Evolutionary conservation across 768 basidiomycete species (phyloP).

Genomic region (Amylocystis lapponica): DNA sequence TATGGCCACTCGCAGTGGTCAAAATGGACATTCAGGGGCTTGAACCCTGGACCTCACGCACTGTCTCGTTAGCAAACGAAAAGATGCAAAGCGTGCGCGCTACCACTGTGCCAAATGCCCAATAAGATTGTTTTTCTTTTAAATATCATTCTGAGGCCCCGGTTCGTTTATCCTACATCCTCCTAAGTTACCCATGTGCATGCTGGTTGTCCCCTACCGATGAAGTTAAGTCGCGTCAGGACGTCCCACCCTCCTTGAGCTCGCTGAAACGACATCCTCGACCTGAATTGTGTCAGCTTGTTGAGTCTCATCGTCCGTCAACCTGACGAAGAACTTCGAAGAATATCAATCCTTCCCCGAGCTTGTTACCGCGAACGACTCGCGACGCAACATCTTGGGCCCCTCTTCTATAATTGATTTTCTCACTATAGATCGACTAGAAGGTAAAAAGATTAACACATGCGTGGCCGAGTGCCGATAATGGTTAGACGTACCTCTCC

Average conservation of each 20-base stretch:
- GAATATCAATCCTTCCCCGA: conserved; percentile 44
- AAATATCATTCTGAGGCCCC: too few relatives aligned
- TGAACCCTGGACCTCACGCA: conserved; percentile 1
- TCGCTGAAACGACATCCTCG: too few relatives aligned
- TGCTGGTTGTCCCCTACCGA: too few relatives aligned
- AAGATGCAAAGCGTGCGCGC: neutral
- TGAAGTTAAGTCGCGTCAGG: too few relatives aligned
- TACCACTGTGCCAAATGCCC: conserved; percentile 1
- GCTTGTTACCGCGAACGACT: conserved; percentile 48
- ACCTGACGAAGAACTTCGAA: conserved; percentile 46
- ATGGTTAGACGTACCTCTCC: conserved; percentile 51
- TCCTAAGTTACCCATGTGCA: too few relatives aligned
- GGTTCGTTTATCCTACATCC: too few relatives aligned
- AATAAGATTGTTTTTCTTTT: too few relatives aligned
- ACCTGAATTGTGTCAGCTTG: too few relatives aligned
- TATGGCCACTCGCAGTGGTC: too few relatives aligned
- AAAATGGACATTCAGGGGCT: conserved; percentile 1
- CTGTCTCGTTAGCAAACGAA: neutral
- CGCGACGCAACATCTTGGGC: conserved; percentile 29
- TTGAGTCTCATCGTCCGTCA: conserved; percentile 37
- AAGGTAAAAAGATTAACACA: neutral
- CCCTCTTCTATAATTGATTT: conserved; percentile 42
- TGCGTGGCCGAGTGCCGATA: neutral
- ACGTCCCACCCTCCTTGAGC: too few relatives aligned
- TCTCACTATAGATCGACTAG: conserved; percentile 41